A percentile compares a stretch with the other conserved stretches of the same genome.
These are phyloP conservation scores for Zoysia japonica DNA, from an alignment of 176 grass and related monocot genomes.

Conservation along the genomic window DNA sequence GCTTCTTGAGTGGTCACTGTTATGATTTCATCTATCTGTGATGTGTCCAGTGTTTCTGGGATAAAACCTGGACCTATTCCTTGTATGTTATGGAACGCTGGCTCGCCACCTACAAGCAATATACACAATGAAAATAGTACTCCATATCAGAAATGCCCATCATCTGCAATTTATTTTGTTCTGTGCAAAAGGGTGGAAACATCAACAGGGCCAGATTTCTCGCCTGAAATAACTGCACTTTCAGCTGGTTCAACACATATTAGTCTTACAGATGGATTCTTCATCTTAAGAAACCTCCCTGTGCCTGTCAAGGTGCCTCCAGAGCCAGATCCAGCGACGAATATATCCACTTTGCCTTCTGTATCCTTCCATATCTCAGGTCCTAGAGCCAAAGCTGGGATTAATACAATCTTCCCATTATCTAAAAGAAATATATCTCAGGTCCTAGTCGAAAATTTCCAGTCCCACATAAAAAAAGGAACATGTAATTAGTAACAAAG, in stretches of 20 bases:
- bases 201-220: background rate
- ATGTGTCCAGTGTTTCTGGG: slow-evolving; percentile 61
- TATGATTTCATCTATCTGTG: slow-evolving; percentile 65
- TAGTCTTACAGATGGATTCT: slow-evolving; percentile 64
- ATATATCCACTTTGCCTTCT: slow-evolving; percentile 82
- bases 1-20: slow-evolving; percentile 68
- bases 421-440: too few relatives aligned
- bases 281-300: slow-evolving; percentile 83
- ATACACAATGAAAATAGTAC: background rate
- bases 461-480: background rate
- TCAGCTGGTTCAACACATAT: slow-evolving; percentile 85
- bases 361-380: slow-evolving; percentile 96
- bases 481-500: background rate
- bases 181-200: background rate
- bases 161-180: background rate
- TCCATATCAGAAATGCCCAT: background rate
- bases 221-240: slow-evolving; percentile 83
- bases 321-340: slow-evolving; percentile 70
- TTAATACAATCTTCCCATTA: too few relatives aligned
- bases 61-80: slow-evolving; percentile 68
- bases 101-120: slow-evolving; percentile 54
- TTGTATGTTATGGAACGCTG: slow-evolving; percentile 70
- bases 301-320: slow-evolving; percentile 79
- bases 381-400: slow-evolving; percentile 32
- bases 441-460: background rate